Conservation (phyloP, 1,139 yeast species). For the Suhomyces taliae region DNA sequence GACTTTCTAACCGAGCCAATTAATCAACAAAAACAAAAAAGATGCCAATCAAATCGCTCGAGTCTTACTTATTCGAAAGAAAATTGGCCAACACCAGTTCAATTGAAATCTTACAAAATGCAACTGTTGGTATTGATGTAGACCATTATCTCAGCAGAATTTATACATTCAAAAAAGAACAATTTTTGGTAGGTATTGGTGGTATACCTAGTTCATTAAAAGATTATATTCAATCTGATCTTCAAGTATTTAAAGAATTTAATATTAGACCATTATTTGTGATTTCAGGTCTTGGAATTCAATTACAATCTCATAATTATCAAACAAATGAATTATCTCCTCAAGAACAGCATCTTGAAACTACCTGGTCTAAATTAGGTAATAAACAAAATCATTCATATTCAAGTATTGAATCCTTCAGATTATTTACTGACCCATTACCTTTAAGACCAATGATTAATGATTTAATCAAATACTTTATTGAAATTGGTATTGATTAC, state of each 20-base stretch:
- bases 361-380: slow-evolving; percentile 46
- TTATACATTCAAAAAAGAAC: slow-evolving; percentile 65
- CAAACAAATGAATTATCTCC: slow-evolving; percentile 44
- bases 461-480: slow-evolving; percentile 59
- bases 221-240: slow-evolving; percentile 59
- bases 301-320: slow-evolving; percentile 29
- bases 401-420: slow-evolving; percentile 39
- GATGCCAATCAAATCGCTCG: slow-evolving; percentile 67
- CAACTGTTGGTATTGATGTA: slow-evolving; percentile 82
- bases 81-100: slow-evolving; percentile 63
- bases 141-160: slow-evolving; percentile 71
- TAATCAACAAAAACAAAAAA: neutral
- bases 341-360: slow-evolving; percentile 47
- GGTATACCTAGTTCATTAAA: slow-evolving; percentile 73
- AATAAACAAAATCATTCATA: slow-evolving; percentile 29
- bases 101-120: slow-evolving; percentile 63
- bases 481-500: slow-evolving; percentile 59
- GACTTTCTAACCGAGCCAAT: too few relatives aligned
- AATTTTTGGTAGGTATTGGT: slow-evolving; percentile 75
- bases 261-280: slow-evolving; percentile 77
- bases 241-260: slow-evolving; percentile 57
- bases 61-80: slow-evolving; percentile 68
- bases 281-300: slow-evolving; percentile 56
- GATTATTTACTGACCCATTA: slow-evolving; percentile 48
- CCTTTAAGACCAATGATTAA: slow-evolving; percentile 51